Percentiles rank a stretch among this genome's conserved stretches.
Evolutionary conservation across 1,284 basidiomycete species (phyloP).

Genomic region (Mrakiaceae sp.): DNA sequence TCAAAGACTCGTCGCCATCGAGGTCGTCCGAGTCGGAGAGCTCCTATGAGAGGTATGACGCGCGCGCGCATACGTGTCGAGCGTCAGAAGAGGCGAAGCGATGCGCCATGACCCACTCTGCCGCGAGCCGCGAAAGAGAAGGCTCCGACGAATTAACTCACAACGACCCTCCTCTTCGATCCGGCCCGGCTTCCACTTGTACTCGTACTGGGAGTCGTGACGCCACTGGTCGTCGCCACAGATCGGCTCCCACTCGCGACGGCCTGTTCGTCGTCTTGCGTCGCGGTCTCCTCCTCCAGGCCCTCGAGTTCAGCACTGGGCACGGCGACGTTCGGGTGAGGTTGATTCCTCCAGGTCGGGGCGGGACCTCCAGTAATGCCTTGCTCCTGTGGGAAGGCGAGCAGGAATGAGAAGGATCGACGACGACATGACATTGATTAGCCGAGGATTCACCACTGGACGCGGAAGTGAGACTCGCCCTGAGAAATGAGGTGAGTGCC

Average conservation of each 20-base stretch:
- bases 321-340: background rate
- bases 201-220: too few species aligned
- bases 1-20: conserved; percentile 38
- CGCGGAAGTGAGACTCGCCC: conserved; percentile 41
- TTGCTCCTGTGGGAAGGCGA: conserved; percentile 44
- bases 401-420: conserved; percentile 4
- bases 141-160: background rate
- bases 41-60: background rate
- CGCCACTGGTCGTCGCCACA: too few species aligned
- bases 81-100: too few species aligned
- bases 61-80: too few species aligned
- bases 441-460: background rate
- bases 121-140: too few species aligned
- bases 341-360: background rate
- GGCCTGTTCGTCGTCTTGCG: too few species aligned
- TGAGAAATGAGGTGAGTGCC: conserved; percentile 81
- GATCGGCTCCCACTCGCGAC: too few species aligned
- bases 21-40: conserved; percentile 52
- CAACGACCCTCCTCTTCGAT: conserved; percentile 17
- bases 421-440: background rate
- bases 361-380: conserved; percentile 49
- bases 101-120: too few species aligned
- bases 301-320: too few species aligned
- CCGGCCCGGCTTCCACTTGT: background rate
- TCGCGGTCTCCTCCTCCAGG: too few species aligned